phyloP scores from a whole-genome alignment of 2,329 filamentous ascomycete genomes.

The Trichoderma sp. region DNA sequence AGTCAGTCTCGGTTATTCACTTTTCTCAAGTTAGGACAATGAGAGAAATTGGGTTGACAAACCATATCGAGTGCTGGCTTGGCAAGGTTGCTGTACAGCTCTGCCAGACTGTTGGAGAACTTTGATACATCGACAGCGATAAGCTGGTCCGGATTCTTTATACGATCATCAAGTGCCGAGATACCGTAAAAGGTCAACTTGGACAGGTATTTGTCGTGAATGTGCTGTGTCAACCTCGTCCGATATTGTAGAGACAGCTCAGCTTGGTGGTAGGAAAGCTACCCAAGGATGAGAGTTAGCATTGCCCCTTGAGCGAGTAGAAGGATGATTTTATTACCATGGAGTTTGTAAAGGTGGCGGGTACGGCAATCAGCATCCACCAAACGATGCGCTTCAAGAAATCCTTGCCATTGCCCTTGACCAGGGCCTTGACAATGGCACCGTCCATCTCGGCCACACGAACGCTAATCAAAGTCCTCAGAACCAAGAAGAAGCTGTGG shows the following conservation, averaged over 20 bases:
- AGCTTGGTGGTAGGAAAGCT: conserved; percentile 96
- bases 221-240: conserved; percentile 86
- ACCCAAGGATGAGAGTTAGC: neutral
- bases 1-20: conserved; percentile 25
- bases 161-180: conserved; percentile 89
- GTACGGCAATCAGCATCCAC: conserved; percentile 98
- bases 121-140: conserved; percentile 96
- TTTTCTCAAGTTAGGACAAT: neutral
- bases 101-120: conserved; percentile 91
- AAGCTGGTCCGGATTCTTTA: conserved; percentile 97
- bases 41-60: conserved; percentile 22
- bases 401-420: conserved; percentile 85
- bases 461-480: conserved; percentile 87
- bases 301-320: neutral
- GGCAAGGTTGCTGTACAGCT: conserved; percentile 92
- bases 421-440: conserved; percentile 83
- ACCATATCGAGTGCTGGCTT: conserved; percentile 94
- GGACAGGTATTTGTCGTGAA: conserved; percentile 94
- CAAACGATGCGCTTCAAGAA: conserved; percentile 86
- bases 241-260: conserved; percentile 91
- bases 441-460: conserved; percentile 97
- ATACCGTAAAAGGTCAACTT: conserved; percentile 98
- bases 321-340: conserved; percentile 62
- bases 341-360: conserved; percentile 96
- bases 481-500: conserved; percentile 88